Conservation (phyloP, 78 protist genomes). For the Dictyostelium brefeldianum region DNA sequence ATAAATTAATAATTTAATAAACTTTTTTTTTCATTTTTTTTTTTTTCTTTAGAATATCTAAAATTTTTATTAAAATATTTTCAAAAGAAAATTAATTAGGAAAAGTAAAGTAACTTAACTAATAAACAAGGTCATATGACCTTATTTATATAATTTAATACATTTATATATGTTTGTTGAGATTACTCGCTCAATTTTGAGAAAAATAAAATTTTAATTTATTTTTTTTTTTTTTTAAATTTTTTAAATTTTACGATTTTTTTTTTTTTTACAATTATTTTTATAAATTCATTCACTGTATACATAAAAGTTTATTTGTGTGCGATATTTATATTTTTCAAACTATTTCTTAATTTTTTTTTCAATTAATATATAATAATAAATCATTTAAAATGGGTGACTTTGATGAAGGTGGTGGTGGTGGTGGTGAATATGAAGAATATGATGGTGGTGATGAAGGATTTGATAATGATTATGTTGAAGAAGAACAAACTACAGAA, state of each 20-base stretch:
- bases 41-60: too few relatives aligned
- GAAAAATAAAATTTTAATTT: neutral
- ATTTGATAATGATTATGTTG: constrained; percentile 51
- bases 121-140: too few relatives aligned
- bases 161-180: too few relatives aligned
- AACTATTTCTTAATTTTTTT: neutral
- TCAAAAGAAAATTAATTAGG: too few relatives aligned
- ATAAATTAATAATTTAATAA: too few relatives aligned
- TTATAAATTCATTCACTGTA: neutral
- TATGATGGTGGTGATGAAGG: constrained; percentile 41
- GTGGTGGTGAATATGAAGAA: constrained; percentile 15
- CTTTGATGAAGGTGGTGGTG: constrained; percentile 28
- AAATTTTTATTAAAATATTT: too few relatives aligned
- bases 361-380: neutral
- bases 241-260: constrained; percentile 1
- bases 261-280: neutral
- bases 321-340: too few relatives aligned
- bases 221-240: constrained; percentile 13
- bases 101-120: too few relatives aligned
- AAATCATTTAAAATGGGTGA: constrained; percentile 11
- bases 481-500: constrained; percentile 27
- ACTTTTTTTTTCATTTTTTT: too few relatives aligned
- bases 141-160: too few relatives aligned
- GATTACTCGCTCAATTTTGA: too few relatives aligned
- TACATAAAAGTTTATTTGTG: neutral